phyloP scores from a whole-genome alignment of 2,329 filamentous ascomycete species.

The Thelonectria blattea region DNA sequence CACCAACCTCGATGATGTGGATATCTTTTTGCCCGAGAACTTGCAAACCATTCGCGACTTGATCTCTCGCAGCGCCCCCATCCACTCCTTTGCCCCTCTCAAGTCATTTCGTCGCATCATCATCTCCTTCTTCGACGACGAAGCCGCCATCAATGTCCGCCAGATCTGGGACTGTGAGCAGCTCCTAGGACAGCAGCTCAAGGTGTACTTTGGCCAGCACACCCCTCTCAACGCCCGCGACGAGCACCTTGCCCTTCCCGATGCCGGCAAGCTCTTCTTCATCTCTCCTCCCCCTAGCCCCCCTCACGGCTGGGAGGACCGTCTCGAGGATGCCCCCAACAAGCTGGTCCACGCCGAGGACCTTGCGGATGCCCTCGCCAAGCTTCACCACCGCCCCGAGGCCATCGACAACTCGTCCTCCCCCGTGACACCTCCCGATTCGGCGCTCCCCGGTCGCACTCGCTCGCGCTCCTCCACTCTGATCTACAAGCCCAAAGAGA shows the following conservation, averaged over 20 bases:
- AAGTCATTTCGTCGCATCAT: slow-evolving; percentile 85
- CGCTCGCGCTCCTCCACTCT: slow-evolving; percentile 69
- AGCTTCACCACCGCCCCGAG: slow-evolving; percentile 57
- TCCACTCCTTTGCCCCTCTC: slow-evolving; percentile 80
- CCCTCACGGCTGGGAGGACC: slow-evolving; percentile 72
- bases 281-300: slow-evolving; percentile 73
- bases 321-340: slow-evolving; percentile 72
- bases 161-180: slow-evolving; percentile 75
- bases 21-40: slow-evolving; percentile 77
- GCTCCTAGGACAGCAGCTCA: slow-evolving; percentile 72
- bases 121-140: slow-evolving; percentile 75
- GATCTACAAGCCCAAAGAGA: slow-evolving; percentile 65
- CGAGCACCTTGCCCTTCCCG: slow-evolving; percentile 68
- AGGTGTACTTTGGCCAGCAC: slow-evolving; percentile 71
- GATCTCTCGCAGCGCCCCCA: slow-evolving; percentile 70
- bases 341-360: slow-evolving; percentile 74
- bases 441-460: slow-evolving; percentile 37
- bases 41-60: slow-evolving; percentile 75
- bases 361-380: slow-evolving; percentile 68
- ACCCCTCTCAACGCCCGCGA: slow-evolving; percentile 62
- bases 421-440: slow-evolving; percentile 42
- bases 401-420: slow-evolving; percentile 48
- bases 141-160: slow-evolving; percentile 73
- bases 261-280: slow-evolving; percentile 75
- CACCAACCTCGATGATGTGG: slow-evolving; percentile 75